A percentile compares a stretch with the other conserved stretches of the same genome.
phyloP scores from a whole-genome alignment of 768 basidiomycete species.

The Cubamyces sp. region DNA sequence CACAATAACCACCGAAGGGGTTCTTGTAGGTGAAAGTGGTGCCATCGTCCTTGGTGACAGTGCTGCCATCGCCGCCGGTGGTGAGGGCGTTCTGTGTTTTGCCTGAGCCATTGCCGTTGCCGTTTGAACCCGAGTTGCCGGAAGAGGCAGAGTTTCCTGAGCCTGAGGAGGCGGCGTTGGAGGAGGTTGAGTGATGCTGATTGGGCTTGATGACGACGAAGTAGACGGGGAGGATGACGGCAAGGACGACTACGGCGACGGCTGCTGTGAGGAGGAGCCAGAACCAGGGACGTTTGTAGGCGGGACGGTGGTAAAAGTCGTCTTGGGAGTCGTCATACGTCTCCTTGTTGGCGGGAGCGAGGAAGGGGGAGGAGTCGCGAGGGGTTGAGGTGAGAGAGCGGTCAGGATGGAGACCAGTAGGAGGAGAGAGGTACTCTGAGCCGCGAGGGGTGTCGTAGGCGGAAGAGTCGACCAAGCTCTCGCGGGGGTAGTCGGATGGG shows the following conservation, averaged over 20 bases:
- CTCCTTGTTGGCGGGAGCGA: too few species aligned
- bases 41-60: conserved; percentile 80
- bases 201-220: conserved; percentile 60
- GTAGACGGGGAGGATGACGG: conserved; percentile 67
- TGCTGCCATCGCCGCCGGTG: conserved; percentile 81
- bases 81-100: conserved; percentile 38
- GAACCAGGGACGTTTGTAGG: conserved; percentile 43
- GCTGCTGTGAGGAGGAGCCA: conserved; percentile 34
- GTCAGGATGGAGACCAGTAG: too few species aligned
- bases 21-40: conserved; percentile 83
- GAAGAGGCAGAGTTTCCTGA: background rate
- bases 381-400: too few species aligned
- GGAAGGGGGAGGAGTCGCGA: too few species aligned
- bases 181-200: background rate
- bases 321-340: too few species aligned
- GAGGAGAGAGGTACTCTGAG: too few species aligned
- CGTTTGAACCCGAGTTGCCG: too few species aligned
- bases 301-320: background rate
- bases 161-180: conserved; percentile 17
- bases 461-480: too few species aligned
- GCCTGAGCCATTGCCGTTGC: background rate
- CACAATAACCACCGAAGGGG: conserved; percentile 87
- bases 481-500: too few species aligned
- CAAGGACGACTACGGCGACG: conserved; percentile 48
- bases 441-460: too few species aligned